Base-by-base conservation (phyloP, 192 early-diverging fungal genomes). In the Rhizoclosmatium globosum region DNA sequence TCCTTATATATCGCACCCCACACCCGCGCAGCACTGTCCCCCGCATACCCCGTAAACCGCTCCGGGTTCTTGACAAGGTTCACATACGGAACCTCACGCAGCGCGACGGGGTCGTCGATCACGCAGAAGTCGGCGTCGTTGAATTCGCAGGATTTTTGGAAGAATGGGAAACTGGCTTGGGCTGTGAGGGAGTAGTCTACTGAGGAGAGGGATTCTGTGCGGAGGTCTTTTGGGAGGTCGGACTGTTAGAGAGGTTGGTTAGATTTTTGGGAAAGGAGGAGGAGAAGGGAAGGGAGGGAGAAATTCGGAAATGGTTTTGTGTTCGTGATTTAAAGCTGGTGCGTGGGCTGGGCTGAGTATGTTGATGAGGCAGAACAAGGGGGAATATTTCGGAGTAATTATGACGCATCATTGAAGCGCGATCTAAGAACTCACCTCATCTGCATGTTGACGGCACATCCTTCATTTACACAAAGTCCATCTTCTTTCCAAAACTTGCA, bases 1-100 rank as follows among this genome's bases (percentile, higher is more conserved):
- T 99, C 95, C 77, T 93, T 88, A 80, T 99, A 99, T 41, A 99
- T 96, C n/a, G 97, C 89, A 71, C 91, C 91, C 98, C 98, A 99
- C 4, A 99, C 93, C 56, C 93, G 90, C 41, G 88, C 88, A 47
- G 97, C 92, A 50, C 94, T 93, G 19, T 93, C 89, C 64, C 98
- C 98, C 31, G 93, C 90, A 76, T 98, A 99, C 19, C 96, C 98
- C 0, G 98, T 99, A 82, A 96, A 99, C 9, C 97, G 90, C 81
- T 99, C 98, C 4, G 97, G 97, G 77, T 99, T 99, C 44, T 92
- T 92, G 2, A 91, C 72, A 23, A 99, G 87, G 76, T 99, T 92
- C 7, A 99, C 92, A 87, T 94, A 98, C 9, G 74, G 74, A 44
- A 94, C 86, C 41, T 93, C 95, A 39, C 93, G 91, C 71, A 57